Evolutionary conservation across 2,329 filamentous ascomycete species (phyloP), one percentile per base, ranked within the genome.

Genomic region (Phaeosphaeriaceae sp.): DNA sequence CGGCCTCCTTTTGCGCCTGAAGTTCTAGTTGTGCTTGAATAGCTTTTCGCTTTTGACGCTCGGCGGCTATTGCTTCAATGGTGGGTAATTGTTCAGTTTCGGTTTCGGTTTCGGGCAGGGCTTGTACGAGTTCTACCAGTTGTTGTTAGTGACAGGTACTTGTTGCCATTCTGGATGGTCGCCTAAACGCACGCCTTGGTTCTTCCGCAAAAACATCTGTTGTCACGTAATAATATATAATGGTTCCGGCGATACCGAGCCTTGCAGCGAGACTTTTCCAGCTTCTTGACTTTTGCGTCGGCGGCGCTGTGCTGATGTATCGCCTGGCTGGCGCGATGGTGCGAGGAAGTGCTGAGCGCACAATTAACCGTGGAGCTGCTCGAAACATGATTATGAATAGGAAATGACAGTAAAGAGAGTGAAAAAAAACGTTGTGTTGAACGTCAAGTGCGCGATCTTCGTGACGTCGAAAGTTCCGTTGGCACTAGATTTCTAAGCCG

Each of bases 211-310:
- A 97, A 17, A 91, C 80, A 45, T 86, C 83, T 67, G 88, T 93
- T 6, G 92, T 97, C 79, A 92, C 96, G 75, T 97, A 99, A 76
- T 90, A 97, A 78, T 97, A 99, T 41, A 97, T 77, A 37, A 87
- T 86, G 16, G 83, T 90, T 50, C 79, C 81, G 0, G 90, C 92
- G 47, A 94, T 70, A 58, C 86, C 90, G 84, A 91, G 88, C 78
- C 93, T 83, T 64, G 84, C 72, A 3, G 81, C 81, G 42, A 86
- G 81, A 72, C 86, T 88, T 82, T 92, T 96, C 89, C 90, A 96
- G 71, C 86, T 89, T 72, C 90, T 80, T 64, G 85, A 85, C 77
- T 86, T 89, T 67, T 84, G 78, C 58, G 84, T 80, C 3, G 87
- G 78, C 46, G 81, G 77, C 54, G 78, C 77, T 60, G 81, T 83